These are phyloP conservation scores for Fusarium haematococcum DNA, from an alignment of 2,329 filamentous ascomycete genomes.

Conservation along the genomic window DNA sequence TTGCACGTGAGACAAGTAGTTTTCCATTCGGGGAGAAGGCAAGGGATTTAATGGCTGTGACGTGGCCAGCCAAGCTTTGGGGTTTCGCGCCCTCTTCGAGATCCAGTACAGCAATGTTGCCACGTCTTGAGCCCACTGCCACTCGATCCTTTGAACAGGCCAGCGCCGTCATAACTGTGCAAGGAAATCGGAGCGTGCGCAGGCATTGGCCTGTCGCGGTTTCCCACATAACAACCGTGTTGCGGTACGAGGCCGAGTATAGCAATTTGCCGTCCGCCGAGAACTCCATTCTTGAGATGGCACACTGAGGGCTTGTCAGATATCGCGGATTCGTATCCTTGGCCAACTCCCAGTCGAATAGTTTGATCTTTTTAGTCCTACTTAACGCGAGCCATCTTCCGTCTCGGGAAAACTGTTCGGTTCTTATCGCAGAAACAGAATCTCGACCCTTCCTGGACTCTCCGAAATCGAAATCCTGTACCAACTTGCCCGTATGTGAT, in stretches of 20 bases:
- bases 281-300: neutral
- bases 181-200: neutral
- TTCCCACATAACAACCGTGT: neutral
- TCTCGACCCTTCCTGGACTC: no score
- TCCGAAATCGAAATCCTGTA: no score
- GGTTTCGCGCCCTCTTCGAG: neutral
- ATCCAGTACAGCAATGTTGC: neutral
- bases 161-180: neutral
- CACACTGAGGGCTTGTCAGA: neutral
- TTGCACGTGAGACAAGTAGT: neutral
- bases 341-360: neutral
- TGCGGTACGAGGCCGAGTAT: neutral
- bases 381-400: neutral
- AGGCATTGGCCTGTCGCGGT: neutral
- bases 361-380: neutral
- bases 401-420: neutral
- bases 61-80: neutral
- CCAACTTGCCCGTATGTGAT: neutral
- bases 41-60: neutral
- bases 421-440: neutral
- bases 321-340: neutral
- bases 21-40: neutral
- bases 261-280: neutral
- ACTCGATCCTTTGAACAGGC: neutral
- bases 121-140: neutral